Percentiles rank a stretch among this genome's conserved stretches.
phyloP scores from a whole-genome alignment of 495 filamentous ascomycete species.

The Trichocladium uniseriatum region DNA sequence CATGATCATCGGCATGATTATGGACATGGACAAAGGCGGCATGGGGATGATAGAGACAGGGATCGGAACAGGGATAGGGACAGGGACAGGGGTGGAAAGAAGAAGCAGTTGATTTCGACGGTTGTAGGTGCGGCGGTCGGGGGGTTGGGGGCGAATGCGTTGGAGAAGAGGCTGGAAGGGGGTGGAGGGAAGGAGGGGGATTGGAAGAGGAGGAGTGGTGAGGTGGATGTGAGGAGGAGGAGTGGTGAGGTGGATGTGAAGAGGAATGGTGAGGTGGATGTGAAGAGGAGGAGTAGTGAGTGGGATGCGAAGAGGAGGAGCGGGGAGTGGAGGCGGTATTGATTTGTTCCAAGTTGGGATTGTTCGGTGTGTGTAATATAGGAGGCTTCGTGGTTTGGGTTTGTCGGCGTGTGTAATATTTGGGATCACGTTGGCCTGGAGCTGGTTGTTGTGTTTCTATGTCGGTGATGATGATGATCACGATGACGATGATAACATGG shows the following conservation, averaged over 20 bases:
- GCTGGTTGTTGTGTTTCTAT: too few species aligned
- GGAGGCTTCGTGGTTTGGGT: too few species aligned
- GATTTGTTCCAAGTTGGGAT: too few species aligned
- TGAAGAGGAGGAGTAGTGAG: background rate
- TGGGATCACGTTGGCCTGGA: too few species aligned
- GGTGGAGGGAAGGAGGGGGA: slow-evolving; percentile 1
- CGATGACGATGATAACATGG: too few species aligned
- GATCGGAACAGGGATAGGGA: background rate
- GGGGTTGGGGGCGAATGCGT: slow-evolving; percentile 38
- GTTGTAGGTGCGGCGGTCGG: slow-evolving; percentile 39
- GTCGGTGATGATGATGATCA: too few species aligned
- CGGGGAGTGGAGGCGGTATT: too few species aligned
- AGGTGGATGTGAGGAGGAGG: background rate
- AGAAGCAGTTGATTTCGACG: slow-evolving; percentile 27
- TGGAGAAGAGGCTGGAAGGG: slow-evolving; percentile 34
- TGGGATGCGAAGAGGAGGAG: too few species aligned
- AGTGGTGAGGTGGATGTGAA: background rate
- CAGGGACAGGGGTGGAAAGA: slow-evolving; percentile 1
- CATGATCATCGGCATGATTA: background rate
- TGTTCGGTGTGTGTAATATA: too few species aligned
- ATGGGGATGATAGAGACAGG: slow-evolving; percentile 1
- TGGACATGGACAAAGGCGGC: background rate
- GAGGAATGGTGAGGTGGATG: background rate
- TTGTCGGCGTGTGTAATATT: too few species aligned
- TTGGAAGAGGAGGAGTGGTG: background rate